These are phyloP conservation scores for Coccomyxa subellipsoidea DNA, from an alignment of 163 green algal species.

Conservation along the genomic window DNA sequence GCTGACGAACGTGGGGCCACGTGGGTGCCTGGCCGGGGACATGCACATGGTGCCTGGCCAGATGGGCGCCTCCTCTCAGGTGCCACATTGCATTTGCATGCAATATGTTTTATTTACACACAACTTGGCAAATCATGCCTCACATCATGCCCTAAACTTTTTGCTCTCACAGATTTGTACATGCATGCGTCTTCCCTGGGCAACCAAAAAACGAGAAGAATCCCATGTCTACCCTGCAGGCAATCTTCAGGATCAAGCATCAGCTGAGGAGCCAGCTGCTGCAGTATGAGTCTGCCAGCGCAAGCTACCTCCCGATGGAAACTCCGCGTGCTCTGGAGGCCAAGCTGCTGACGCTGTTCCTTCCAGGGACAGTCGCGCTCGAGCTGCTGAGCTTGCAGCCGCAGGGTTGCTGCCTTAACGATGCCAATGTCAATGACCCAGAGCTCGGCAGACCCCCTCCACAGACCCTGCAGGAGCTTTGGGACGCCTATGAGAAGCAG, in stretches of 20 bases:
- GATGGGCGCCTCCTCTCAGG: not conserved
- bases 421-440: not conserved
- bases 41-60: constrained; percentile 5
- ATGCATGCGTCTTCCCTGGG: no score
- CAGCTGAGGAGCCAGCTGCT: not conserved
- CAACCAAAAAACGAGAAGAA: no score
- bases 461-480: not conserved
- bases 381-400: not conserved
- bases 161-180: no score
- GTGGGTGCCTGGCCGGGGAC: not conserved
- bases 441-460: not conserved
- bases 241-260: not conserved
- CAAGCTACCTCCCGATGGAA: not conserved
- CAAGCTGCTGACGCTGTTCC: constrained; percentile 1
- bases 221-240: not conserved
- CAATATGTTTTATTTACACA: not conserved
- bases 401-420: constrained; percentile 1
- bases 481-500: not conserved
- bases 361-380: not conserved
- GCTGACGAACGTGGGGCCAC: not conserved
- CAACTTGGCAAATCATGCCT: no score
- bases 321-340: not conserved
- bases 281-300: not conserved
- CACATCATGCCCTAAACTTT: no score
- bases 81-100: not conserved